These are phyloP conservation scores for Vararia minispora DNA, from an alignment of 768 basidiomycete species.

Conservation along the genomic window DNA sequence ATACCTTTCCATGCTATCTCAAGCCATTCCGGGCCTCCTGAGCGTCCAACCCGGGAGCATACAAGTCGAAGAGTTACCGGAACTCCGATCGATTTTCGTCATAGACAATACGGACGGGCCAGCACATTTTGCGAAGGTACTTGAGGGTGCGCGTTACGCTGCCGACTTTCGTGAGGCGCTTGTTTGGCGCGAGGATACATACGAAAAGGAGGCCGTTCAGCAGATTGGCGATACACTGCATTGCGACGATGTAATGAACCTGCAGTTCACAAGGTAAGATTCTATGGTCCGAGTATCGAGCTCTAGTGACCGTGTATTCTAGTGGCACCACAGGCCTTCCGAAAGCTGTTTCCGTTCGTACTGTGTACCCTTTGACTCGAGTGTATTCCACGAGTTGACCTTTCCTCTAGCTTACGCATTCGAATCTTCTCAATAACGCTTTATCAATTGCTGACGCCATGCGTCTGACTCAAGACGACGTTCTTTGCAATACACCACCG, in stretches of 20 bases:
- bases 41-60: conserved; percentile 41
- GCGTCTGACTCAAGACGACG: conserved; percentile 51
- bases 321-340: conserved; percentile 77
- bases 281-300: background rate
- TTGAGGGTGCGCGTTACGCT: conserved; percentile 33
- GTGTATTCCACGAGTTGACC: background rate
- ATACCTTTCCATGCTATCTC: conserved; percentile 49
- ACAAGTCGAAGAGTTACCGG: conserved; percentile 45
- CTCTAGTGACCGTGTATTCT: conserved; percentile 5
- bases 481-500: conserved; percentile 75
- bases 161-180: conserved; percentile 67
- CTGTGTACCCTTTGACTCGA: background rate
- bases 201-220: conserved; percentile 31
- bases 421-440: conserved; percentile 70
- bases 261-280: conserved; percentile 74
- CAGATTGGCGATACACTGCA: conserved; percentile 29
- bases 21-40: conserved; percentile 45
- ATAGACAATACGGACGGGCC: conserved; percentile 45
- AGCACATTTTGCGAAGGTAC: conserved; percentile 27
- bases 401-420: conserved; percentile 52
- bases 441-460: conserved; percentile 62
- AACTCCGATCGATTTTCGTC: conserved; percentile 51
- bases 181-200: conserved; percentile 49
- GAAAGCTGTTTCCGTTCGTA: conserved; percentile 70
- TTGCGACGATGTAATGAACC: conserved; percentile 65